Evolutionary conservation across 306 rosid genomes (phyloP), one percentile per base, ranked within the genome.

Genomic region (Castanea sativa): DNA sequence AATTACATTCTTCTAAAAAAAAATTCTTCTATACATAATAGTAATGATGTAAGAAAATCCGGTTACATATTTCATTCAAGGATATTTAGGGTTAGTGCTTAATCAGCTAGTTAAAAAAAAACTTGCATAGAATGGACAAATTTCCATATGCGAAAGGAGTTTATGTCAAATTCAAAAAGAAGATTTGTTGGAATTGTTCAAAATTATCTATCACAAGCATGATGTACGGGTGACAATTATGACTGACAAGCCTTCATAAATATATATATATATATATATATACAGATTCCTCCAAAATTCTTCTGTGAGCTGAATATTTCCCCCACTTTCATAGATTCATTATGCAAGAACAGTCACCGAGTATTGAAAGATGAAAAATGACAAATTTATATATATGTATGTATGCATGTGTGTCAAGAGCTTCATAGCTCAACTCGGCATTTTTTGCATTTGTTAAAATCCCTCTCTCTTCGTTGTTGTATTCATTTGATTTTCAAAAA

Each of bases 71-170:
- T 59, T 35, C 16, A 10, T 23, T 68, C 9, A 23, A 68, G 18
- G 20, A 68, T n/a, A 68, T 68, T 68, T 68, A 68, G 72, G 72
- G 72, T 68, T 68, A 33, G 51, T 35, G 52, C 25, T 49, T 14
- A 68, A 68, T 35, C 23, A 68, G 51, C 6, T n/a, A 68, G 53
- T 35, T 41, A 6, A 7, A 45, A 45, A 3, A 10, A 35, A 33
- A 33, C 20, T 33, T 68, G 53, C 72, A 35, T 10, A 30, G 18
- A 33, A n/a, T 6, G 72, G 52, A 19, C 1, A 38, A 35, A 33
- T 35, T 60, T 35, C 18, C 72, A 19, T 19, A 67, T 67, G 52
- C 72, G 19, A 35, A 67, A 33, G 52, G 51, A 33, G 21, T 67
- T 67, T 33, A 33, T 67, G 71, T 32, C 52, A 68, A 16, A 35